phyloP scores from a whole-genome alignment of 495 filamentous ascomycete genomes.

The Penicillium steckii region DNA sequence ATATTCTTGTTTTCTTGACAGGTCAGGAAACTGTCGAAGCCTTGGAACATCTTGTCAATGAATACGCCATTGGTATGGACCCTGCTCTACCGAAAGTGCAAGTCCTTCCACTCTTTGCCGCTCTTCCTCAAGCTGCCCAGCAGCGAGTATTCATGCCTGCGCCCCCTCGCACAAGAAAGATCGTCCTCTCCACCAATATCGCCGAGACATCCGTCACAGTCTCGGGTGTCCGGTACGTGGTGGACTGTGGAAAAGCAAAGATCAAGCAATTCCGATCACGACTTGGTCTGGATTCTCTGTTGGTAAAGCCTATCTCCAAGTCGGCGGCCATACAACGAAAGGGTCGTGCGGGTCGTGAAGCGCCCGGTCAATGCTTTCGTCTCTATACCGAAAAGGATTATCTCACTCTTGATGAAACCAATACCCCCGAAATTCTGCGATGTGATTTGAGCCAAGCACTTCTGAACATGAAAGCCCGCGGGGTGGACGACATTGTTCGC shows the following conservation, averaged over 20 bases:
- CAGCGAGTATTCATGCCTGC: constrained; percentile 80
- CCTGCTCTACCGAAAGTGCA: constrained; percentile 72
- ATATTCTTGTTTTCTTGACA: constrained; percentile 90
- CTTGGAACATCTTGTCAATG: constrained; percentile 75
- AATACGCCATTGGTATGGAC: constrained; percentile 68
- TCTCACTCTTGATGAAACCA: constrained; percentile 63
- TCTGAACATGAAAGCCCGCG: constrained; percentile 92
- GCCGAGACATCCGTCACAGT: constrained; percentile 98
- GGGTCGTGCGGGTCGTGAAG: constrained; percentile 92
- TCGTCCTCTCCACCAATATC: constrained; percentile 94
- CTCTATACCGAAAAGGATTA: constrained; percentile 87
- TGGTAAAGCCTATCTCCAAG: constrained; percentile 88
- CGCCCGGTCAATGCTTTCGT: constrained; percentile 82
- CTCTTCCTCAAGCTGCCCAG: constrained; percentile 73
- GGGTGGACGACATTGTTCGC: constrained; percentile 73
- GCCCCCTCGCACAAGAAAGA: constrained; percentile 73
- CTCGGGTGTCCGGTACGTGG: constrained; percentile 83
- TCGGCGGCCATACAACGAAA: constrained; percentile 90
- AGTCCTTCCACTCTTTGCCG: constrained; percentile 71
- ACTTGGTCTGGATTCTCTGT: constrained; percentile 85
- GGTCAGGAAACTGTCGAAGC: constrained; percentile 91
- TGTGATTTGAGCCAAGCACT: constrained; percentile 82
- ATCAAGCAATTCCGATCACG: constrained; percentile 85
- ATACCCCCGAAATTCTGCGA: constrained; percentile 85
- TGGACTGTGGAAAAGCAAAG: constrained; percentile 94